Percentiles rank a stretch among this genome's conserved stretches.
Evolutionary conservation across 2,329 filamentous ascomycete species (phyloP).

Genomic region (Apiospora sp.): DNA sequence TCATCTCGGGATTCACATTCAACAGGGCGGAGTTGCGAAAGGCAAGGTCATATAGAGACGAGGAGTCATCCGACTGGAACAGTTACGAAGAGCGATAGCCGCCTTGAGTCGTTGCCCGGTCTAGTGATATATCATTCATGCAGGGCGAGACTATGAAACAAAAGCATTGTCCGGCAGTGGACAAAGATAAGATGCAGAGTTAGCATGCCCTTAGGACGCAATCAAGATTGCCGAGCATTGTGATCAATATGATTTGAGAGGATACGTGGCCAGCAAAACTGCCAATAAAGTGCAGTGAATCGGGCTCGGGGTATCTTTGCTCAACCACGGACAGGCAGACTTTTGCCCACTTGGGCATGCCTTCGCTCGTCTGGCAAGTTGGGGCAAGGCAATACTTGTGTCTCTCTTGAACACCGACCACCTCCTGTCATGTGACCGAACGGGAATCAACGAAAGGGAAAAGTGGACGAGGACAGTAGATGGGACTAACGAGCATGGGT

Average conservation of each 20-base stretch:
- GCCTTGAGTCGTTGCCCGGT: not conserved
- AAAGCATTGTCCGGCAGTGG: not conserved
- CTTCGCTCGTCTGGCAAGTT: not conserved
- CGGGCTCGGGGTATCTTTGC: not conserved
- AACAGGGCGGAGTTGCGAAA: not conserved
- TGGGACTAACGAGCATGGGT: not conserved
- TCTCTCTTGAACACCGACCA: not conserved
- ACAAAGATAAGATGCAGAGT: not conserved
- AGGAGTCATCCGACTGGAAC: not conserved
- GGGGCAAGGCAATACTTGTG: not conserved
- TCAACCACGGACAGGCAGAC: not conserved
- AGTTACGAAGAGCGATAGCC: not conserved
- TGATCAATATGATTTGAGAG: not conserved
- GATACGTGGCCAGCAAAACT: not conserved
- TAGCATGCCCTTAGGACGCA: not conserved
- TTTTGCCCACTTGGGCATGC: not conserved
- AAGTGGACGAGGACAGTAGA: not conserved
- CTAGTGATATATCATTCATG: not conserved
- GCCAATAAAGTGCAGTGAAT: not conserved
- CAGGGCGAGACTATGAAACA: not conserved
- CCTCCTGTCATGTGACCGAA: not conserved
- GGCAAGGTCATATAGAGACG: not conserved
- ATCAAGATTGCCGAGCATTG: not conserved
- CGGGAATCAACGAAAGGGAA: not conserved
- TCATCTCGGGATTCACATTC: not conserved